Evolutionary conservation across 768 basidiomycete genomes (phyloP).

Genomic region (Naganishia vaughanmartiniae): DNA sequence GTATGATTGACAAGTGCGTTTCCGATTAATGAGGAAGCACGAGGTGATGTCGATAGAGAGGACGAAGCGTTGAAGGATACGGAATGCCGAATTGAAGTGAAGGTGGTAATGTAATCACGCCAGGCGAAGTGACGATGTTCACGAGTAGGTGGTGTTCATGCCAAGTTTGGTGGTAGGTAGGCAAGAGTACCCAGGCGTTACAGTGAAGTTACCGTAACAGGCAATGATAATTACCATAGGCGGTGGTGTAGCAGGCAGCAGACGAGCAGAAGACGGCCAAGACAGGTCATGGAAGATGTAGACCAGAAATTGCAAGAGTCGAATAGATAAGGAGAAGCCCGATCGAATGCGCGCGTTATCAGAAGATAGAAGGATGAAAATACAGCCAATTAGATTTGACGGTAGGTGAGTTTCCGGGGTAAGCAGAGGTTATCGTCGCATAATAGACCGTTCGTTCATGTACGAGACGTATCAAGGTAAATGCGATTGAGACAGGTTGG

Average conservation of each 20-base stretch:
- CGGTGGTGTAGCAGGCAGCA: background rate
- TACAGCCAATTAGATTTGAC: background rate
- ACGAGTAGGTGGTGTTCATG: background rate
- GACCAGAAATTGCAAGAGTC: background rate
- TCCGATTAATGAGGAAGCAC: background rate
- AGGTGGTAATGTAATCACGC: background rate
- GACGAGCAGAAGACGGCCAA: slow-evolving; percentile 2
- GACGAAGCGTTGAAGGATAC: background rate
- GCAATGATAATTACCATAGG: background rate
- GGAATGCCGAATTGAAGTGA: background rate
- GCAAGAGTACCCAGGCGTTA: background rate
- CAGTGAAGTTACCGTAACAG: background rate
- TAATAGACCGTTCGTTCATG: background rate
- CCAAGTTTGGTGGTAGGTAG: background rate
- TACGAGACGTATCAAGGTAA: background rate
- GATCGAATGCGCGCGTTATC: background rate
- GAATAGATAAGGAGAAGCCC: slow-evolving; percentile 3
- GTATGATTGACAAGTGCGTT: background rate
- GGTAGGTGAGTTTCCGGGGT: background rate
- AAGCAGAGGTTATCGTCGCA: background rate
- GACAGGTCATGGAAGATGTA: background rate
- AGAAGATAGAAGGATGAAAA: background rate
- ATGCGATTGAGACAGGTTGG: background rate
- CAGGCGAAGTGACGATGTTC: background rate
- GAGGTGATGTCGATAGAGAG: background rate